Percentiles rank a stretch among this genome's conserved stretches.
These are phyloP conservation scores for Kwoniella pini DNA, from an alignment of 768 basidiomycete genomes.

Conservation along the genomic window DNA sequence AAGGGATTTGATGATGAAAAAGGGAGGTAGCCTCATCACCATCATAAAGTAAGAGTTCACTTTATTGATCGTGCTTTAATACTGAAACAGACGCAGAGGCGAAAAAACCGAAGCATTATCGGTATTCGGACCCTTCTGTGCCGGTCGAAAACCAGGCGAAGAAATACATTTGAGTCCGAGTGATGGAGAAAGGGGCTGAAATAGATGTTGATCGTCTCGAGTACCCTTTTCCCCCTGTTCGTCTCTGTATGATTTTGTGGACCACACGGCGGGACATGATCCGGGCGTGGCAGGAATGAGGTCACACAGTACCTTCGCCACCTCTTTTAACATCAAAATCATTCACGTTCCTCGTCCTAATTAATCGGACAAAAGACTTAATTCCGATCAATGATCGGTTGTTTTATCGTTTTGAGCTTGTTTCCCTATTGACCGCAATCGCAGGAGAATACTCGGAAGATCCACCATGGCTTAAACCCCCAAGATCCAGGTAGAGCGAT, in stretches of 20 bases:
- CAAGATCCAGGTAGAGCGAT: conserved; percentile 1
- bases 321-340: no score
- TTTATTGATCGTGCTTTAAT: not conserved
- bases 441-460: not conserved
- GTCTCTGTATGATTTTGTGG: not conserved
- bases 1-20: not conserved
- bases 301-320: not conserved
- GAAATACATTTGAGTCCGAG: conserved; percentile 5
- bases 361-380: not conserved
- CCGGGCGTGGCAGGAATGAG: conserved; percentile 10
- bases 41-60: not conserved
- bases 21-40: conserved; percentile 3
- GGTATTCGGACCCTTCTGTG: conserved; percentile 13
- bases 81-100: not conserved
- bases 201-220: conserved; percentile 6
- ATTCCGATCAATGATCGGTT: not conserved
- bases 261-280: conserved; percentile 4
- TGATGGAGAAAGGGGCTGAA: not conserved
- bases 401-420: not conserved
- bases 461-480: not conserved
- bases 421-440: not conserved
- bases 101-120: conserved; percentile 11
- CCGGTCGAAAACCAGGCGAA: not conserved
- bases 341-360: not conserved
- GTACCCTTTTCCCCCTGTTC: conserved; percentile 6